Percentiles rank a stretch among this genome's conserved stretches.
phyloP scores from a whole-genome alignment of 2,329 filamentous ascomycete species.

The Xylariomycetidae sp. region DNA sequence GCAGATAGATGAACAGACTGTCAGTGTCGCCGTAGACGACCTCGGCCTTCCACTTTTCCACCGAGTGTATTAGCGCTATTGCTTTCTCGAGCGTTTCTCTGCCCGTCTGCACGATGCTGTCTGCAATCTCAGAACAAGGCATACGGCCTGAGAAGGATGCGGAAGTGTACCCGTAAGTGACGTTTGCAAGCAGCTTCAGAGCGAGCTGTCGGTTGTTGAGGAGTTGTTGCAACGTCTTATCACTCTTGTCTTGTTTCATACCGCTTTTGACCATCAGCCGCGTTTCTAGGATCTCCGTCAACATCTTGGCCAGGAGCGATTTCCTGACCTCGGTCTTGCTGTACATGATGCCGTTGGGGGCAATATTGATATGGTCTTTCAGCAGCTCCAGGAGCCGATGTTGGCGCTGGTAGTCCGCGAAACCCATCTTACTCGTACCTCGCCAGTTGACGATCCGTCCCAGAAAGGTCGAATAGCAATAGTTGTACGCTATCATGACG shows the following conservation, averaged over 20 bases:
- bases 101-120: conserved; percentile 95
- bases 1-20: conserved; percentile 85
- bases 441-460: conserved; percentile 82
- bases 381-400: conserved; percentile 69
- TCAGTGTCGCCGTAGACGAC: conserved; percentile 98
- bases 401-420: conserved; percentile 77
- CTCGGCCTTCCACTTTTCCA: conserved; percentile 83
- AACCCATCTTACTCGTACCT: conserved; percentile 92
- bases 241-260: conserved; percentile 90
- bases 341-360: conserved; percentile 97
- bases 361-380: conserved; percentile 81
- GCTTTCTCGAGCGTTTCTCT: conserved; percentile 91
- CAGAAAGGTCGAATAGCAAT: conserved; percentile 95
- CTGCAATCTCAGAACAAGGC: conserved; percentile 96
- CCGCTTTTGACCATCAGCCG: conserved; percentile 96
- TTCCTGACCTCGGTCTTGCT: conserved; percentile 78
- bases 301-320: conserved; percentile 90
- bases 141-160: conserved; percentile 95
- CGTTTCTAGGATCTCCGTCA: conserved; percentile 91
- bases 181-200: conserved; percentile 94
- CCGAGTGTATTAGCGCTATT: conserved; percentile 85
- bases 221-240: conserved; percentile 76
- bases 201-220: conserved; percentile 92
- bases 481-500: conserved; percentile 98
- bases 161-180: conserved; percentile 96